Evolutionary conservation across 768 basidiomycete species (phyloP), one percentile per base, ranked within the genome.

Genomic region (Suillus decipiens): DNA sequence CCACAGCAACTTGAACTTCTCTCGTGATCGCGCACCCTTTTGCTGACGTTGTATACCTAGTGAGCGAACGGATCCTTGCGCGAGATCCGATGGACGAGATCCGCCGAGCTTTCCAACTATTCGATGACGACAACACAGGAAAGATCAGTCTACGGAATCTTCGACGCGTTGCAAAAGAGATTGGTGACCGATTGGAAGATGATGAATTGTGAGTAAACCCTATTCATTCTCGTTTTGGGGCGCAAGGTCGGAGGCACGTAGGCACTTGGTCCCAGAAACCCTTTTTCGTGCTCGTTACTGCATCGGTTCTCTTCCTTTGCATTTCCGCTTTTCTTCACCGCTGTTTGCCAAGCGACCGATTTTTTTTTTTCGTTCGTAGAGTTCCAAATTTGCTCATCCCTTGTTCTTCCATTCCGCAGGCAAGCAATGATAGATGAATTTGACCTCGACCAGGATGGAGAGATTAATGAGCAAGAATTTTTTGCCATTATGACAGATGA

Each of bases 401-500:
- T 67, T 42, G 37, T 42, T 71, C 69, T 72, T 71, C 68, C 68
- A 63, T 69, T 67, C 62, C 68, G 63, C 69, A 98, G 96, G 68
- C 95, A 98, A 87, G 97, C 97, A 28, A 99, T 99, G 97, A 99
- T 99, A 72, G 97, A 99, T 70, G 97, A 99, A 78, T 99, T 99
- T 73, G 97, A 99, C 76, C 86, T 99, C 31, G 97, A 99, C 79
- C 90, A 95, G 74, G 97, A 99, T 68, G 95, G 96, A 34, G 96
- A 96, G 79, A 99, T 99, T 75, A 95, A 88, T 72, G 91, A 96
- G 73, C 88, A 93, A 72, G 97, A 99, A 76, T 99, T 99, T 79
- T 88, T 96, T 69, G 90, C 92, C 50, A 96, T 98, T 75, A 95
- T 98, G 96, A 92, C 92, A 28, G 95, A 97, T 77, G 95, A 96